Evolutionary conservation across 2,329 filamentous ascomycete genomes (phyloP).

Genomic region (Paraconiothyrium sp.): DNA sequence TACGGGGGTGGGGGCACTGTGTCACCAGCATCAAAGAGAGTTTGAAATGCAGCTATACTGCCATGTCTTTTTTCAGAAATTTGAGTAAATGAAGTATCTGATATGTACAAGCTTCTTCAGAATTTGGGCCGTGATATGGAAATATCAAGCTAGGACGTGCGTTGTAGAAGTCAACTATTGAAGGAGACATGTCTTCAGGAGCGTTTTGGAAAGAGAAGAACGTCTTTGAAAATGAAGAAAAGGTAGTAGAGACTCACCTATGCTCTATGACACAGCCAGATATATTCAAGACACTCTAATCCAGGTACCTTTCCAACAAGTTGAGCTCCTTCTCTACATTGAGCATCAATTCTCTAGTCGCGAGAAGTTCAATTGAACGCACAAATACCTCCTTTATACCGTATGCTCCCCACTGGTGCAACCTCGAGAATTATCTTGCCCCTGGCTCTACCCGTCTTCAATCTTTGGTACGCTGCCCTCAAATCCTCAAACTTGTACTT

Average conservation of each 20-base stretch:
- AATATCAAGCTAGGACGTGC: slow-evolving; percentile 12
- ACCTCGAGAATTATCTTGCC: slow-evolving; percentile 63
- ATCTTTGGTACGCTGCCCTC: slow-evolving; percentile 62
- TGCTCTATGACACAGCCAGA: slow-evolving; percentile 6
- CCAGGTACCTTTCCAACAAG: slow-evolving; percentile 3
- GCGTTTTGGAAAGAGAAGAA: slow-evolving; percentile 11
- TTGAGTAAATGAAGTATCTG: no score
- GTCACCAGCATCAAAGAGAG: no score
- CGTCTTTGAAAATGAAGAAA: slow-evolving; percentile 8
- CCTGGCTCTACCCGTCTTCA: slow-evolving; percentile 62
- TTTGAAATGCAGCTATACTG: no score
- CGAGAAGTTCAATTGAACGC: no score
- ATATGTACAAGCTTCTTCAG: no score
- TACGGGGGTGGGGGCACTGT: no score
- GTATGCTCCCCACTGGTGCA: slow-evolving; percentile 7
- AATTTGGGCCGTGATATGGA: slow-evolving; percentile 5
- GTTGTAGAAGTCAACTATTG: slow-evolving; percentile 8
- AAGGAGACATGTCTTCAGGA: slow-evolving; percentile 14
- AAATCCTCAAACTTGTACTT: slow-evolving; percentile 64
- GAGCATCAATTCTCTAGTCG: no score
- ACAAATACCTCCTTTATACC: slow-evolving; percentile 12
- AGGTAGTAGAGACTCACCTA: slow-evolving; percentile 9
- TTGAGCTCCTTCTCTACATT: slow-evolving; percentile 12
- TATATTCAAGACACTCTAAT: slow-evolving; percentile 8
- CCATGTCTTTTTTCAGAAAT: no score